Conservation (phyloP, 108 stramenopile species). For the Asterionellopsis glacialis region DNA sequence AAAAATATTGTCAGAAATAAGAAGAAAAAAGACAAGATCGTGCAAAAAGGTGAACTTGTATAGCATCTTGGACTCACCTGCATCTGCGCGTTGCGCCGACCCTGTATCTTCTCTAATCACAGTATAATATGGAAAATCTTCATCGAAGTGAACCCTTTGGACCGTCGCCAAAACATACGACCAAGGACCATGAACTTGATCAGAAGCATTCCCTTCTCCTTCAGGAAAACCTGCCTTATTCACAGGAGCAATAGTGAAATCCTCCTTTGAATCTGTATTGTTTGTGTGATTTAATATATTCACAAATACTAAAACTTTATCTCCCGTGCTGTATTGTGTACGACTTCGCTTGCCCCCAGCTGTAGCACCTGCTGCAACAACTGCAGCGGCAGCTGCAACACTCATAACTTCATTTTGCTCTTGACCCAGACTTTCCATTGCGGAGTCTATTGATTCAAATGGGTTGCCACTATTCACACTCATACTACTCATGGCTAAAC, state of each 20-base stretch:
- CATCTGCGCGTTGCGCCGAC: constrained; percentile 56
- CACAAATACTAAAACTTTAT: constrained; percentile 36
- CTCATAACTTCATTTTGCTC: constrained; percentile 32
- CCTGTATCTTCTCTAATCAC: constrained; percentile 58
- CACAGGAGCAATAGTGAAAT: constrained; percentile 40
- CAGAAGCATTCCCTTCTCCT: constrained; percentile 39
- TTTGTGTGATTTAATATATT: constrained; percentile 49
- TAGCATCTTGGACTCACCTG: constrained; percentile 19
- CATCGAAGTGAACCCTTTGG: constrained; percentile 62
- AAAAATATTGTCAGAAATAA: neutral
- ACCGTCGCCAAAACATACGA: constrained; percentile 56
- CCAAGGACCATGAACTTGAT: constrained; percentile 60
- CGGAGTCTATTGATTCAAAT: constrained; percentile 1
- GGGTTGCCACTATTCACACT: neutral
- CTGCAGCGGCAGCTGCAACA: constrained; percentile 41
- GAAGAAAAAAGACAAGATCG: neutral
- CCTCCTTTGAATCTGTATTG: constrained; percentile 18
- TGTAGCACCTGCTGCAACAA: constrained; percentile 28
- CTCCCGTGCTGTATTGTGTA: constrained; percentile 31
- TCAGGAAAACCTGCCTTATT: constrained; percentile 59
- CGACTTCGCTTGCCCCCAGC: constrained; percentile 6
- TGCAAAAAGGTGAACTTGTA: neutral
- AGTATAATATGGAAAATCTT: constrained; percentile 68
- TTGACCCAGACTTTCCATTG: neutral
- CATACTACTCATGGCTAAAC: neutral